Conservation (phyloP, 1,139 yeast genomes). For the Suhomyces panamericanus region DNA sequence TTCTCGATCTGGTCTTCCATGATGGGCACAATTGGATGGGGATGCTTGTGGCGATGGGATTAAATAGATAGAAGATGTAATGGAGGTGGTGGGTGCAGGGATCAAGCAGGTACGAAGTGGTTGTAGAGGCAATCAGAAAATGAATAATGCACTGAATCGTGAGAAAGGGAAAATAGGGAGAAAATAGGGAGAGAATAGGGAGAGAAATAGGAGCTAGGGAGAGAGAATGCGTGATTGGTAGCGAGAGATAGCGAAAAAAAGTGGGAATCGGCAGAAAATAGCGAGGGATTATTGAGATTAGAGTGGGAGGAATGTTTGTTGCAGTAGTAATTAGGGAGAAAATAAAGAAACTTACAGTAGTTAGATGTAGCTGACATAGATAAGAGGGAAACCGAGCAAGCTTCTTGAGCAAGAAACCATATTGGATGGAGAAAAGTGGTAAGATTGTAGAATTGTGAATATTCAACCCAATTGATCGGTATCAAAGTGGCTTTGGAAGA, state of each 20-base stretch:
- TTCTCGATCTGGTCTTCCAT: conserved; percentile 16
- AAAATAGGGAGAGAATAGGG: background rate
- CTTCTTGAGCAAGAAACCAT: no score
- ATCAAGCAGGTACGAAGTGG: background rate
- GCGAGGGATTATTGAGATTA: no score
- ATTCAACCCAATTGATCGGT: no score
- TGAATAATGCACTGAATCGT: background rate
- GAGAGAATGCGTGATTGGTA: background rate
- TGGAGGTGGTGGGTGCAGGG: background rate
- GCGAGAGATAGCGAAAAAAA: background rate
- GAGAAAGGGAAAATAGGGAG: background rate
- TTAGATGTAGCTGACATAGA: no score
- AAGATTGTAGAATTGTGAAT: no score
- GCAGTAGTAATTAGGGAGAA: no score
- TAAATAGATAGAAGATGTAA: background rate
- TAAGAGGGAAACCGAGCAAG: no score
- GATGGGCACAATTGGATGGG: background rate
- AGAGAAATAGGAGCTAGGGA: background rate
- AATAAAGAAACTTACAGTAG: no score
- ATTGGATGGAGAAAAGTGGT: no score
- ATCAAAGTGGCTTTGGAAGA: no score
- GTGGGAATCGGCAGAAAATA: no score
- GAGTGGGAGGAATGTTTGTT: no score
- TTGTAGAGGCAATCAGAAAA: background rate
- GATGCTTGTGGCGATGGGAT: background rate